Evolutionary conservation across 768 basidiomycete species (phyloP), one percentile per base, ranked within the genome.

Genomic region (Sporobolomyces phaffii): DNA sequence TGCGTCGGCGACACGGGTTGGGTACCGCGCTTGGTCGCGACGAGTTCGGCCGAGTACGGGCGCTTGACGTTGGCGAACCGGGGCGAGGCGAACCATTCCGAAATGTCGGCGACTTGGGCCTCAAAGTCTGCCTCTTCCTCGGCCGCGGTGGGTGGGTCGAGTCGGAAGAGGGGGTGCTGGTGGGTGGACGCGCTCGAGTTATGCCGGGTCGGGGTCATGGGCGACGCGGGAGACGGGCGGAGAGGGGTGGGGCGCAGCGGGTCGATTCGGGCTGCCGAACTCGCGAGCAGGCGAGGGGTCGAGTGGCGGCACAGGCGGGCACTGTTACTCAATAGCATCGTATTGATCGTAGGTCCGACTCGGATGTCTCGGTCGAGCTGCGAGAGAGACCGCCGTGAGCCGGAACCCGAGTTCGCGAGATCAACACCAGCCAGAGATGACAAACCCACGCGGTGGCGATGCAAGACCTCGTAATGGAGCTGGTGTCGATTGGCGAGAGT

Each of bases 1-100:
- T 75, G 73, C 33, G 88, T 83, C 7, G 89, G 87, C 20, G 87
- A 80, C 22, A 89, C 84, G 11, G 90, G 88, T 24, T 91, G 80
- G 22, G 87, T 87, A 36, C 93, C 93, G 74, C 94, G 91, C 79
- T 96, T 93, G 26, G 87, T 84, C 7, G 85, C 91, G 68, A 97
- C 88, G 47, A 85, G 83, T 33, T 83, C 83, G 6, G 91, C 82
- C 7, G 87, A 80, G 78, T 97, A 97, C 0, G 91, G 86, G 17
- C 93, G 83, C 74, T 85, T 86, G 60, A 89, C 83, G 64, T 79
- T 79, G 29, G 81, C 78, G 76, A 91, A 96, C 22, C 92, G 85
- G 22, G 90, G 84, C 26, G 82, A 82, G 33, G 81, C 75, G 77
- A 91, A 91, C 83, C 90, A 97, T 3, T 82, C 79, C 22, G 84